phyloP scores from a whole-genome alignment of 768 basidiomycete species.

The Macrolepiota dolichaula region DNA sequence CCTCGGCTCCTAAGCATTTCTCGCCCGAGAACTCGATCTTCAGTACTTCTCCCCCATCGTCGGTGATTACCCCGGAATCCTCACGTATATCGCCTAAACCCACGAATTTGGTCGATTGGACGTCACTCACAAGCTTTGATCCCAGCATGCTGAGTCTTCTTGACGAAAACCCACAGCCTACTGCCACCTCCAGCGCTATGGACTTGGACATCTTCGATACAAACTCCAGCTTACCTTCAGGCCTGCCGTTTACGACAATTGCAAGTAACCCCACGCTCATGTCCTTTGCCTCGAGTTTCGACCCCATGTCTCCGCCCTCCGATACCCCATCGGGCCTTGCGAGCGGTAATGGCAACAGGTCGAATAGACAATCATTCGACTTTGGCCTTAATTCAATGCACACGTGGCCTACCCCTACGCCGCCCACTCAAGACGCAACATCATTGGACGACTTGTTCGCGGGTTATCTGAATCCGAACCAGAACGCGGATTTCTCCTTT shows the following conservation, averaged over 20 bases:
- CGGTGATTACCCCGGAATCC: slow-evolving; percentile 28
- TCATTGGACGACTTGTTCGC: slow-evolving; percentile 47
- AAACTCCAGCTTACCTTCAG: slow-evolving; percentile 40
- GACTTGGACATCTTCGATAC: slow-evolving; percentile 58
- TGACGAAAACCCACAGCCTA: slow-evolving; percentile 55
- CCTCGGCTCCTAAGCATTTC: slow-evolving; percentile 12
- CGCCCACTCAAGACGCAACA: slow-evolving; percentile 27
- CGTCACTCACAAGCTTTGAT: slow-evolving; percentile 67
- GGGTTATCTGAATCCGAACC: slow-evolving; percentile 29
- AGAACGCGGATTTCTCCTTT: slow-evolving; percentile 28
- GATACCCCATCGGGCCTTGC: slow-evolving; percentile 3
- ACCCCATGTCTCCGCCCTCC: slow-evolving; percentile 31
- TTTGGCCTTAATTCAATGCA: slow-evolving; percentile 45
- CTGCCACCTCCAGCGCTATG: slow-evolving; percentile 56
- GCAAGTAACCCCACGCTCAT: slow-evolving; percentile 84
- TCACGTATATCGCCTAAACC: slow-evolving; percentile 30
- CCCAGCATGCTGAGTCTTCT: slow-evolving; percentile 60
- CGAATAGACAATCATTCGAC: slow-evolving; percentile 28
- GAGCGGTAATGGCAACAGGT: neutral
- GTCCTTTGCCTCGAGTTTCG: slow-evolving; percentile 67
- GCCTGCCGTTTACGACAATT: slow-evolving; percentile 69
- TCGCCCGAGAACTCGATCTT: slow-evolving; percentile 17
- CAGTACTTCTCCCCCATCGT: slow-evolving; percentile 24
- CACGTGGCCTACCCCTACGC: slow-evolving; percentile 38
- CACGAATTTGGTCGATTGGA: slow-evolving; percentile 57